These are phyloP conservation scores for Xerocomus nothofagi DNA, from an alignment of 1,284 basidiomycete genomes.

Conservation along the genomic window DNA sequence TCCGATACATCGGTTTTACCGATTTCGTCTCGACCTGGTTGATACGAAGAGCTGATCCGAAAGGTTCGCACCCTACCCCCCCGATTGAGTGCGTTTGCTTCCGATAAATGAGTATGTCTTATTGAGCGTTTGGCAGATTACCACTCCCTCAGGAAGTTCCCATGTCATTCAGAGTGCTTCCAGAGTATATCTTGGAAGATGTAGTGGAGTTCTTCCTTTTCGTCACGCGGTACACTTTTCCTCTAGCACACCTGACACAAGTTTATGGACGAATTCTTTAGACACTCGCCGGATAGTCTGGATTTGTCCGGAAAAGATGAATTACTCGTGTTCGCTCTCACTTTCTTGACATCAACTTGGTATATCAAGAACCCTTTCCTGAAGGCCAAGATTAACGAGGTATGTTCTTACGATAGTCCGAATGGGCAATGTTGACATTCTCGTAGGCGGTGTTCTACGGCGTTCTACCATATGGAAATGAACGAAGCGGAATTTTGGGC, in stretches of 20 bases:
- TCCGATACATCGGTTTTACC: conserved; percentile 79
- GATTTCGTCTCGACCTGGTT: conserved; percentile 95
- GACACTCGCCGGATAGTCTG: conserved; percentile 78
- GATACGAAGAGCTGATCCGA: conserved; percentile 89
- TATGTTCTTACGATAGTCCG: conserved; percentile 30
- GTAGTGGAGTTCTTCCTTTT: conserved; percentile 89
- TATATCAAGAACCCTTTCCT: conserved; percentile 99
- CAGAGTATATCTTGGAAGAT: conserved; percentile 95
- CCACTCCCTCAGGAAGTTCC: conserved; percentile 88
- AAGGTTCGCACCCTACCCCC: conserved; percentile 73
- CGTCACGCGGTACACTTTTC: conserved; percentile 64
- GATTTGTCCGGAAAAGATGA: conserved; percentile 84
- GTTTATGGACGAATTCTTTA: conserved; percentile 32
- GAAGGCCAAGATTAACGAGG: conserved; percentile 97
- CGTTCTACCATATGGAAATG: conserved; percentile 74
- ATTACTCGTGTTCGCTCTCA: conserved; percentile 87
- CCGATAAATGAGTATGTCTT: not conserved
- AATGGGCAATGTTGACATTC: conserved; percentile 3
- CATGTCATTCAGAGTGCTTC: conserved; percentile 82
- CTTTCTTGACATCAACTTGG: conserved; percentile 91
- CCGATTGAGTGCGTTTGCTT: conserved; percentile 57
- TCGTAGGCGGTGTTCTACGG: conserved; percentile 83
- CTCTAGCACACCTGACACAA: not conserved
- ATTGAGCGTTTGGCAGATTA: conserved; percentile 50
- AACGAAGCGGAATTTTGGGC: conserved; percentile 78